These are phyloP conservation scores for Diaporthe sp. DNA, from an alignment of 2,329 filamentous ascomycete species.

Conservation along the genomic window DNA sequence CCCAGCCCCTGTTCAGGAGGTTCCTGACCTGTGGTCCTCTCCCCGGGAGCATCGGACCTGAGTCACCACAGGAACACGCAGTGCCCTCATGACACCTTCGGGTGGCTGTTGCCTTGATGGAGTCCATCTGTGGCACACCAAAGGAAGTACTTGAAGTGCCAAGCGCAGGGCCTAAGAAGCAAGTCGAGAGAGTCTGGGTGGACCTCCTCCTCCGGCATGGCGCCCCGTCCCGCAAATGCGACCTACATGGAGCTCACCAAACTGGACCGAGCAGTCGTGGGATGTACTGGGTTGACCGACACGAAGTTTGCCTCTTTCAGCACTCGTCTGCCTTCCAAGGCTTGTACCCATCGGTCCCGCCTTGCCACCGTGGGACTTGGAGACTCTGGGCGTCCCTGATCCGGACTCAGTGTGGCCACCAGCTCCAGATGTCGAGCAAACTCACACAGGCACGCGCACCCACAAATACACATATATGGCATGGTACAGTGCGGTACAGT, in stretches of 20 bases:
- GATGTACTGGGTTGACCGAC: neutral
- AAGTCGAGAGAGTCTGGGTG: neutral
- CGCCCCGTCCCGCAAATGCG: conserved; percentile 6
- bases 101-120: conserved; percentile 7
- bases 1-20: neutral
- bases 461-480: neutral
- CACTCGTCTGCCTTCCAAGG: neutral
- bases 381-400: neutral
- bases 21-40: neutral
- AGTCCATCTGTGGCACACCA: neutral
- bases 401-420: neutral
- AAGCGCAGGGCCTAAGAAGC: neutral
- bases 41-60: conserved; percentile 6
- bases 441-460: neutral
- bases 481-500: neutral
- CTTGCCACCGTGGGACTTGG: neutral
- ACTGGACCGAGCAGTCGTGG: neutral
- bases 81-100: neutral
- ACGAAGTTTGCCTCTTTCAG: neutral
- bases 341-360: neutral
- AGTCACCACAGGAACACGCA: conserved; percentile 6
- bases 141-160: neutral
- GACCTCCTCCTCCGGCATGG: neutral
- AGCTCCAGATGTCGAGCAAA: neutral
- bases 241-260: neutral